Evolutionary conservation across 2,329 filamentous ascomycete species (phyloP).

Genomic region (Eutypella sp.): DNA sequence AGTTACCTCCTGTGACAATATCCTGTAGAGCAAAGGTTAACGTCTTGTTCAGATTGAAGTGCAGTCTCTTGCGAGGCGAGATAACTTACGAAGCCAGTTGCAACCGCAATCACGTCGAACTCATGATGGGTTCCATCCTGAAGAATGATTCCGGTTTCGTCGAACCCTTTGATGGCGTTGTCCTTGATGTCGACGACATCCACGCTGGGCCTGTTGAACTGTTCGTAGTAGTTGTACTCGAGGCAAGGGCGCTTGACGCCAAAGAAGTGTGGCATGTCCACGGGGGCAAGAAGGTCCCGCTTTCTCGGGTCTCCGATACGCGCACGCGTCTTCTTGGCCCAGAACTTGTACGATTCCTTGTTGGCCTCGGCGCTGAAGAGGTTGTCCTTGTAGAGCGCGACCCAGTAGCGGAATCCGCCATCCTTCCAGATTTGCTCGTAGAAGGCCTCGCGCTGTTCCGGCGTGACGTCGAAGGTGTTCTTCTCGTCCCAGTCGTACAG

Average conservation of each 20-base stretch:
- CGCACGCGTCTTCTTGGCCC: slow-evolving; percentile 44
- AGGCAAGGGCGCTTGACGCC: slow-evolving; percentile 47
- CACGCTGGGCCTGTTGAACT: slow-evolving; percentile 40
- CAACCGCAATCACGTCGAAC: slow-evolving; percentile 39
- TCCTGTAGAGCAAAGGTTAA: slow-evolving; percentile 15
- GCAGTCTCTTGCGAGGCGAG: neutral
- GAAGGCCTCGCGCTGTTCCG: slow-evolving; percentile 43
- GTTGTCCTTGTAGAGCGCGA: slow-evolving; percentile 49
- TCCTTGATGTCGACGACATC: slow-evolving; percentile 37
- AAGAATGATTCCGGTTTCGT: slow-evolving; percentile 35
- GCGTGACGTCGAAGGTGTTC: slow-evolving; percentile 49
- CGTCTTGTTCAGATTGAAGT: neutral
- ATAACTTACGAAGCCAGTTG: slow-evolving; percentile 40
- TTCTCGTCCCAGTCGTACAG: slow-evolving; percentile 50
- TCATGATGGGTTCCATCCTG: slow-evolving; percentile 37
- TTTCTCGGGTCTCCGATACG: slow-evolving; percentile 45
- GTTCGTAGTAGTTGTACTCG: slow-evolving; percentile 40
- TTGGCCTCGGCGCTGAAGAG: slow-evolving; percentile 43
- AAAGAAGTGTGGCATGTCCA: slow-evolving; percentile 47
- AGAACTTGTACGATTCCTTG: slow-evolving; percentile 49
- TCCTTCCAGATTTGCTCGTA: slow-evolving; percentile 44
- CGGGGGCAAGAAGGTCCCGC: slow-evolving; percentile 47
- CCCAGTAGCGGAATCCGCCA: slow-evolving; percentile 53
- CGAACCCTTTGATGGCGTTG: slow-evolving; percentile 36
- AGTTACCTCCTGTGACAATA: slow-evolving; percentile 30